These are phyloP conservation scores for Boletus sensibilis DNA, from an alignment of 768 basidiomycete species.

Conservation along the genomic window DNA sequence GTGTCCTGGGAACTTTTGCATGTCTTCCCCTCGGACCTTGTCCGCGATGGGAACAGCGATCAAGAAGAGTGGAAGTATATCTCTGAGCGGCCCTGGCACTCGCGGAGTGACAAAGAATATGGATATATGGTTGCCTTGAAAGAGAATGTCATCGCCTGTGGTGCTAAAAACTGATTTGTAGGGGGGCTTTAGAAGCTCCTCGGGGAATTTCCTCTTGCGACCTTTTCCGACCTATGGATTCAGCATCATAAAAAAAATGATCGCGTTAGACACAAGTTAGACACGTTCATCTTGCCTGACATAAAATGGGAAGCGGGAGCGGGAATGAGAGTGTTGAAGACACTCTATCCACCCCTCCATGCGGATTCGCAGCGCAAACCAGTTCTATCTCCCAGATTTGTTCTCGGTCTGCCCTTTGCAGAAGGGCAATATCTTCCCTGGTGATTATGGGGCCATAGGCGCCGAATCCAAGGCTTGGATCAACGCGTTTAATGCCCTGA, in stretches of 20 bases:
- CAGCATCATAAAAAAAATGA: not conserved
- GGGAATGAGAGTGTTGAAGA: not conserved
- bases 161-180: not conserved
- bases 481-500: conserved; percentile 57
- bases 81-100: conserved; percentile 68
- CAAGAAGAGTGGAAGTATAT: conserved; percentile 86
- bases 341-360: not conserved
- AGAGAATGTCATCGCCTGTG: not conserved
- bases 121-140: not conserved
- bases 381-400: conserved; percentile 59
- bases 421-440: conserved; percentile 50
- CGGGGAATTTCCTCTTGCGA: conserved; percentile 4
- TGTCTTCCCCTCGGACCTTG: conserved; percentile 5
- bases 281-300: conserved; percentile 5
- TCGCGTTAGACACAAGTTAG: conserved; percentile 1
- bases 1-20: not conserved
- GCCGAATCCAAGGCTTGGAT: conserved; percentile 63
- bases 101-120: conserved; percentile 36
- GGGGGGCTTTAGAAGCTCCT: conserved; percentile 2
- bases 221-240: conserved; percentile 2
- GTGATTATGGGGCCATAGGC: conserved; percentile 51
- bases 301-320: conserved; percentile 3
- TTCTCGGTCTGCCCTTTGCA: conserved; percentile 45
- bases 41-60: not conserved
- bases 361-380: conserved; percentile 8